Evolutionary conservation across 2,329 filamentous ascomycete genomes (phyloP), one percentile per base, ranked within the genome.

Genomic region (Fonsecaea pedrosoi): DNA sequence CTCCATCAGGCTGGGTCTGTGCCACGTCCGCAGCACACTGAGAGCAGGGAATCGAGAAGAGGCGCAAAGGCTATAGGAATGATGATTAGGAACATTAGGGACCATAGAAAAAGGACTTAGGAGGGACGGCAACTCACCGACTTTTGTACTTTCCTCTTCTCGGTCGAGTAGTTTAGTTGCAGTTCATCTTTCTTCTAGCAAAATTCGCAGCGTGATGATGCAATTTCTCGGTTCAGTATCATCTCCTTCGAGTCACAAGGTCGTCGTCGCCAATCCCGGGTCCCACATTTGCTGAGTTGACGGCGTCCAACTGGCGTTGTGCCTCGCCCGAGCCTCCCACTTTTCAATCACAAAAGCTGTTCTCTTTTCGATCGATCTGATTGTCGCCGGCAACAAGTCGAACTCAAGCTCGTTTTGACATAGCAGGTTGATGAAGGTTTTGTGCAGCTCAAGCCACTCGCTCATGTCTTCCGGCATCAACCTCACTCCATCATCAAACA

Each of bases 1-100:
- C 60, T 10, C 65, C 68, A 15, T 53, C 68, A 2, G 68, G 68
- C 3, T 61, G 63, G 35, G 64, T 70, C 12, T 70, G 68, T 58
- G 64, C 61, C 30, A 66, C 67, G 4, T 60, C 61, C 4, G 64
- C 68, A 53, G 63, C 42, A 3, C 57, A 54, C 34, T 67, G 50
- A 62, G 9, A 35, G 3, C 13, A n/a, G 34, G 8, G 9, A 38
- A 34, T 21, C 13, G 30, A 18, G 32, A 7, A n/a, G 25, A 18
- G 4, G n/a, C 21, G 21, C 21, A 21, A 21, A 21, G 21, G 54
- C 30, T 38, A 15, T 35, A 55, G 30, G 30, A 18, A 37, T 21
- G 13, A 55, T 13, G 13, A 18, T 13, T 15, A 55, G 54, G 15
- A 32, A 35, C 25, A 35, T 54, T 25, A 21, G 18, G 40, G n/a